Conservation (phyloP, 2,329 filamentous ascomycete species). For the Talaromyces rugulosus region DNA sequence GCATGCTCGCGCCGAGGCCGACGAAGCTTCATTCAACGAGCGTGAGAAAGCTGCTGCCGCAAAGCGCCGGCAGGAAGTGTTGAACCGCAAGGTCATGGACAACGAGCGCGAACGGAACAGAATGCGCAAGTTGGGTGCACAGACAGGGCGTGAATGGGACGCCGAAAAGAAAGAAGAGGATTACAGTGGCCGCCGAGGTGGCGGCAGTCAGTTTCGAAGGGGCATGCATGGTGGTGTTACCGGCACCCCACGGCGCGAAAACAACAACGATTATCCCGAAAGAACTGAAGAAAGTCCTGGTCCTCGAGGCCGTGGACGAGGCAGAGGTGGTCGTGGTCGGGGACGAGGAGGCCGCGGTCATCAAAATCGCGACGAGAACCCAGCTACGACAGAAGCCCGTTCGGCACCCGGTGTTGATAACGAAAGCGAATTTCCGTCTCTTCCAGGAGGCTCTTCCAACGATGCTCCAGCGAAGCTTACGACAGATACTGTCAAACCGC, state of each 20-base stretch:
- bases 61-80: slow-evolving; percentile 49
- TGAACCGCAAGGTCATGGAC: slow-evolving; percentile 57
- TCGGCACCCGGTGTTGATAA: slow-evolving; percentile 23
- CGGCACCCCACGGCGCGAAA: slow-evolving; percentile 28
- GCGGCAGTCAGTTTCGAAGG: slow-evolving; percentile 41
- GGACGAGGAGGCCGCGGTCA: slow-evolving; percentile 25
- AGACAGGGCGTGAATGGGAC: slow-evolving; percentile 60
- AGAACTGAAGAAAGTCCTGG: slow-evolving; percentile 18
- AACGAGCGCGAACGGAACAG: slow-evolving; percentile 59
- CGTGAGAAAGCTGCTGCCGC: slow-evolving; percentile 58
- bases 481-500: slow-evolving; percentile 18
- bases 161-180: slow-evolving; percentile 57
- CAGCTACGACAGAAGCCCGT: slow-evolving; percentile 14
- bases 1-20: slow-evolving; percentile 64
- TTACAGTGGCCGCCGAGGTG: slow-evolving; percentile 39
- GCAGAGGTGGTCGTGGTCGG: slow-evolving; percentile 24
- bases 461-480: slow-evolving; percentile 16
- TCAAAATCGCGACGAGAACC: slow-evolving; percentile 15
- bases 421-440: slow-evolving; percentile 33
- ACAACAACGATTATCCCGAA: slow-evolving; percentile 17
- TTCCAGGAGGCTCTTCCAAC: slow-evolving; percentile 24
- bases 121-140: slow-evolving; percentile 54
- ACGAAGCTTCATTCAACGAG: slow-evolving; percentile 60
- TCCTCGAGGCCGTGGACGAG: slow-evolving; percentile 11
- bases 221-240: slow-evolving; percentile 51